Evolutionary conservation across 164 flowering plant species (phyloP).

Genomic region (Hamamelis virginiana): DNA sequence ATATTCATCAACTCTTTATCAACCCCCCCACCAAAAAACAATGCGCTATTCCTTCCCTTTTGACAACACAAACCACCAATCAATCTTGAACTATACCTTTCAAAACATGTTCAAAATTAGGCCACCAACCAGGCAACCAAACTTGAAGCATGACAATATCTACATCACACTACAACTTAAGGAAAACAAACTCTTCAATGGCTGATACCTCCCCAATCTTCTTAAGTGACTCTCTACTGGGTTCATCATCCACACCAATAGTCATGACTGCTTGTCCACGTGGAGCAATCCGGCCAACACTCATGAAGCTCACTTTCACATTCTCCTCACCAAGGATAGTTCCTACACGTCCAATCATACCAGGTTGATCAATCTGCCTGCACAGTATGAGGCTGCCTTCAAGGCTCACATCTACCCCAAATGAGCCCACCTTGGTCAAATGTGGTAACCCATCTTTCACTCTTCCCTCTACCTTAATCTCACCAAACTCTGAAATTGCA

Average conservation of each 20-base stretch:
- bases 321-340: slow-evolving; percentile 59
- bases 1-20: too few relatives aligned
- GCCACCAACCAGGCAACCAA: too few relatives aligned
- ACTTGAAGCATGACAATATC: too few relatives aligned
- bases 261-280: slow-evolving; percentile 72
- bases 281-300: slow-evolving; percentile 58
- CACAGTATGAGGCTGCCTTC: slow-evolving; percentile 75
- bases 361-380: slow-evolving; percentile 81
- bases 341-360: slow-evolving; percentile 74
- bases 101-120: too few relatives aligned
- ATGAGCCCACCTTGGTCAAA: slow-evolving; percentile 64
- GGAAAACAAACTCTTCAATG: too few relatives aligned
- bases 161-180: slow-evolving; percentile 46
- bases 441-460: slow-evolving; percentile 65
- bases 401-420: slow-evolving; percentile 69
- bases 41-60: too few relatives aligned
- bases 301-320: slow-evolving; percentile 80
- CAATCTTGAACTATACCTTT: too few relatives aligned
- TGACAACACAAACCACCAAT: too few relatives aligned
- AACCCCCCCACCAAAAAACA: too few relatives aligned
- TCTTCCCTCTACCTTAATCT: slow-evolving; percentile 60
- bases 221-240: slow-evolving; percentile 52
- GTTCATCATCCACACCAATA: slow-evolving; percentile 83
- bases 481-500: slow-evolving; percentile 48
- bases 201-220: slow-evolving; percentile 64